Percentiles rank a stretch among this genome's conserved stretches.
Evolutionary conservation across 345 rosid species (phyloP).

Genomic region (Linum lewisii): DNA sequence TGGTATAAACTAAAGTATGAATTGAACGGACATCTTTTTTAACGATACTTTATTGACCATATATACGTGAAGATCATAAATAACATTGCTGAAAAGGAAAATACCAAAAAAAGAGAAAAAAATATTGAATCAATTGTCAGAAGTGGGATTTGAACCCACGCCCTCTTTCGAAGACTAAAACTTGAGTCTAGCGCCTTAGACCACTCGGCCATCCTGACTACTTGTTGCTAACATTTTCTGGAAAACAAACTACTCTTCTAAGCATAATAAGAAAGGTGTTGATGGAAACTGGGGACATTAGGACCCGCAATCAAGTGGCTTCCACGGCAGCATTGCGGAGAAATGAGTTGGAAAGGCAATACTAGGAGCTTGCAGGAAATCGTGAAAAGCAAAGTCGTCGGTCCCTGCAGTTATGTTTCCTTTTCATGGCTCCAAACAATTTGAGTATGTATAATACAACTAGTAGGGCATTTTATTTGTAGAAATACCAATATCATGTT

Average conservation of each 20-base stretch:
- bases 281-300: no score
- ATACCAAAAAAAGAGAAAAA: neutral
- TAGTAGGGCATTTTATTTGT: no score
- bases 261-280: no score
- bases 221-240: neutral
- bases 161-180: conserved; percentile 37
- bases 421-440: neutral
- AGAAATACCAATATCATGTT: no score
- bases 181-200: conserved; percentile 87
- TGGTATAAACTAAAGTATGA: no score
- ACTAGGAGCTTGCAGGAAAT: neutral
- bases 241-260: no score
- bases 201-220: conserved; percentile 80
- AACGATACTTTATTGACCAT: no score
- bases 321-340: conserved; percentile 16
- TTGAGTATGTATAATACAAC: no score
- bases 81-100: neutral
- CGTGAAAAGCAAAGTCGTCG: conserved; percentile 22
- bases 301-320: conserved; percentile 18
- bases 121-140: conserved; percentile 10
- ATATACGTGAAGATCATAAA: no score
- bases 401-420: neutral
- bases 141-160: conserved; percentile 23
- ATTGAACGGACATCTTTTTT: no score
- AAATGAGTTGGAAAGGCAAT: conserved; percentile 21